phyloP scores from a whole-genome alignment of 148 eudicot species.

The Rhododendron mucronatum region DNA sequence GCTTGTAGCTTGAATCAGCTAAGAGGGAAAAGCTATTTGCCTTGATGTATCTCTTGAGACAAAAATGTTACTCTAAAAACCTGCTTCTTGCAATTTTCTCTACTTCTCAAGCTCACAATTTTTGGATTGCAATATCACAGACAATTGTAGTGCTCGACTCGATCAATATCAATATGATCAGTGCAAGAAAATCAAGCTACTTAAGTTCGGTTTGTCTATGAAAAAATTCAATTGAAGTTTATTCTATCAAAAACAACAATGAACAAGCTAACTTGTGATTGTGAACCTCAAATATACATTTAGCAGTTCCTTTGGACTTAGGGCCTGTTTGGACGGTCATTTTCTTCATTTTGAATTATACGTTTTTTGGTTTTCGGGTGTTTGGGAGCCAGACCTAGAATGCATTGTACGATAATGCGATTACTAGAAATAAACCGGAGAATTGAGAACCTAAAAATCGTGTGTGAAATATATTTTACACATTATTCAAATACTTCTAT shows the following conservation, averaged over 20 bases:
- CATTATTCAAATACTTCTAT: no score
- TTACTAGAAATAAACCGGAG: no score
- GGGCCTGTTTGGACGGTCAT: no score
- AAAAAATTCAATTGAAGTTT: not conserved
- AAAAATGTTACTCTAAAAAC: not conserved
- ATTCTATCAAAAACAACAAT: not conserved
- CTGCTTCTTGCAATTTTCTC: not conserved
- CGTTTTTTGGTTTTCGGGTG: no score
- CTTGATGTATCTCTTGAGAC: not conserved
- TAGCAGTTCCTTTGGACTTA: not conserved
- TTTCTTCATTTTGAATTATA: no score
- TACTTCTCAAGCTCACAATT: not conserved
- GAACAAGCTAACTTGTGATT: not conserved
- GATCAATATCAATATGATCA: no score
- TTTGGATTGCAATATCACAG: not conserved
- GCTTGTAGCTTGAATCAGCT: not conserved
- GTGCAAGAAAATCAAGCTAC: not conserved
- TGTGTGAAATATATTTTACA: no score
- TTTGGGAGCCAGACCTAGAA: no score
- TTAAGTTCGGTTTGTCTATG: not conserved
- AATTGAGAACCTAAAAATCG: no score
- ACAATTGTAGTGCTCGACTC: not conserved
- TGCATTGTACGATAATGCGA: no score
- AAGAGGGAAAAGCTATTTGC: not conserved
- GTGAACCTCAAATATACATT: not conserved